Evolutionary conservation across 1,284 basidiomycete genomes (phyloP).

Genomic region (Retiboletus flavoniger): DNA sequence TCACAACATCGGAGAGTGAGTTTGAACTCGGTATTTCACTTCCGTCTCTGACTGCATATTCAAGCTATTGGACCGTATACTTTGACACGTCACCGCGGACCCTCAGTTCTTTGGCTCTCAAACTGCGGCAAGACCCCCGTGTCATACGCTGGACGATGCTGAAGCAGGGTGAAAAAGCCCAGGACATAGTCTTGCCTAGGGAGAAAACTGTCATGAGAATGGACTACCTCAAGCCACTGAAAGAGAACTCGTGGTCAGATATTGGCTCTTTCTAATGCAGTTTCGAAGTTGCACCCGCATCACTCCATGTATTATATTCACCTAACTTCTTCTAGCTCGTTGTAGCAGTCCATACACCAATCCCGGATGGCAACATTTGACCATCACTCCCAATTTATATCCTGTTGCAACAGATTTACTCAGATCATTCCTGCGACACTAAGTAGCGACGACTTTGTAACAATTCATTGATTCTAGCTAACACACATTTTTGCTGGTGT

Average conservation of each 20-base stretch:
- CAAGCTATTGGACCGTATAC: slow-evolving; percentile 86
- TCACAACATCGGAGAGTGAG: slow-evolving; percentile 76
- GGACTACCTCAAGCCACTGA: slow-evolving; percentile 28
- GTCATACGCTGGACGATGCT: slow-evolving; percentile 82
- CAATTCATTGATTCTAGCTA: neutral
- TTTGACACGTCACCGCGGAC: slow-evolving; percentile 82
- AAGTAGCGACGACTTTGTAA: neutral
- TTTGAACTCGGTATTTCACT: slow-evolving; percentile 23
- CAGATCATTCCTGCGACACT: neutral
- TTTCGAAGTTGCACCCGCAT: neutral
- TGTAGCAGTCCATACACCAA: neutral
- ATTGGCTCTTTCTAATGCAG: slow-evolving; percentile 11
- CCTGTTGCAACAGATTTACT: neutral
- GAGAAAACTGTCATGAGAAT: slow-evolving; percentile 38
- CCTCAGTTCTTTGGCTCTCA: slow-evolving; percentile 59
- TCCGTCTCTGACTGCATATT: slow-evolving; percentile 11
- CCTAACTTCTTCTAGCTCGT: slow-evolving; percentile 3
- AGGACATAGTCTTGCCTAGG: slow-evolving; percentile 54
- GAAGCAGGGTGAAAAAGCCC: slow-evolving; percentile 73
- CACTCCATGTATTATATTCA: neutral
- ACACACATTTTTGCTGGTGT: neutral
- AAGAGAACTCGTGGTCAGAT: slow-evolving; percentile 30
- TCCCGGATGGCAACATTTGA: neutral
- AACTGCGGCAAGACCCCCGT: slow-evolving; percentile 76
- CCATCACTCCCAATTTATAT: neutral